Evolutionary conservation across 495 filamentous ascomycete genomes (phyloP).

Genomic region (Penicillium parvum): DNA sequence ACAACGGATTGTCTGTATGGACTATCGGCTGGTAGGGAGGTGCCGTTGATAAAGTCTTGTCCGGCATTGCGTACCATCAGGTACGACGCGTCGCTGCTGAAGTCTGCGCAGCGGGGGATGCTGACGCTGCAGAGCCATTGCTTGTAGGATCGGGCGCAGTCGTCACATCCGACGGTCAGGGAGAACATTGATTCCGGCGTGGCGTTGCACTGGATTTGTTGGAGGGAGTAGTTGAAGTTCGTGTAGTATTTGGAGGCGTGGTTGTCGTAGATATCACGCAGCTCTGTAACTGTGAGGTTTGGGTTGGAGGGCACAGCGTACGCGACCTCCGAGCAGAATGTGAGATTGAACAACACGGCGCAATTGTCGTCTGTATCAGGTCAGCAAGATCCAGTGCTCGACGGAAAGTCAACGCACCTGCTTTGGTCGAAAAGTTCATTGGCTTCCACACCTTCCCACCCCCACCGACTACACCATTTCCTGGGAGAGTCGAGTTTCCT

Average conservation of each 20-base stretch:
- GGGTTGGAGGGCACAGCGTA: constrained; percentile 87
- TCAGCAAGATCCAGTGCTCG: background rate
- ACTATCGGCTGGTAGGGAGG: constrained; percentile 37
- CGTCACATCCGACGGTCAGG: constrained; percentile 64
- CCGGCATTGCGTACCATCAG: constrained; percentile 66
- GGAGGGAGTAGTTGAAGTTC: constrained; percentile 75
- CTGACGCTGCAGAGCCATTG: constrained; percentile 90
- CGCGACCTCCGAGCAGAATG: constrained; percentile 79
- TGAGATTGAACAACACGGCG: constrained; percentile 74
- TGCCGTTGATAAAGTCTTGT: constrained; percentile 65
- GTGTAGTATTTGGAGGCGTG: constrained; percentile 56
- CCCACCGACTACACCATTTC: constrained; percentile 52
- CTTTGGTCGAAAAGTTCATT: constrained; percentile 70
- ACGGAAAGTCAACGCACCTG: constrained; percentile 46
- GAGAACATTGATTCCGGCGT: constrained; percentile 69
- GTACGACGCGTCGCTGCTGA: constrained; percentile 48
- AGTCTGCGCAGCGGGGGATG: constrained; percentile 89
- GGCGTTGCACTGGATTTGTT: constrained; percentile 81
- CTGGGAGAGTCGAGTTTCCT: constrained; percentile 48
- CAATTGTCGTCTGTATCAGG: constrained; percentile 63
- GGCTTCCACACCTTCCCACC: constrained; percentile 68
- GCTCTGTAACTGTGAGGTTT: constrained; percentile 28
- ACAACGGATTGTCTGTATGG: constrained; percentile 26
- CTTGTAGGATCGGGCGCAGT: constrained; percentile 81
- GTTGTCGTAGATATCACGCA: constrained; percentile 67